These are phyloP conservation scores for Conticribra weissflogii DNA, from an alignment of 108 stramenopile genomes.

Conservation along the genomic window DNA sequence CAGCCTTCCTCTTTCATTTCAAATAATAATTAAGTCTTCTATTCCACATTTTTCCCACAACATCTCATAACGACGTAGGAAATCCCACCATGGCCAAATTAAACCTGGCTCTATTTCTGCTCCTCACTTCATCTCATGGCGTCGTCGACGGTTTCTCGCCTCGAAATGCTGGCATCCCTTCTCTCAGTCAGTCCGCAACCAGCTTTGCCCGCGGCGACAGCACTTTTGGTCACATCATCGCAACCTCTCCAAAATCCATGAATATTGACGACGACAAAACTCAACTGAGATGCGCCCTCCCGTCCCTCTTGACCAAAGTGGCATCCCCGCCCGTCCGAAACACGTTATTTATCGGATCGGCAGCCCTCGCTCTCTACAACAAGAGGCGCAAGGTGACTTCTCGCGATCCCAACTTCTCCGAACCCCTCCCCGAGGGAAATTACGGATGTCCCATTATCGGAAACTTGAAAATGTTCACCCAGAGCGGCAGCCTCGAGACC, in stretches of 20 bases:
- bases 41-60: no score
- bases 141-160: no score
- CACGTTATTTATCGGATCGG: constrained; percentile 19
- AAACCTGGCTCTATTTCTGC: no score
- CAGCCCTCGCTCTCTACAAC: constrained; percentile 21
- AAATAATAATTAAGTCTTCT: no score
- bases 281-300: constrained; percentile 10
- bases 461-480: neutral
- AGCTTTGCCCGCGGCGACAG: neutral
- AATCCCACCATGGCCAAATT: no score
- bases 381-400: constrained; percentile 15
- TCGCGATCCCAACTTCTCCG: constrained; percentile 23
- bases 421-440: constrained; percentile 26
- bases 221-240: neutral
- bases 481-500: constrained; percentile 13
- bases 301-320: constrained; percentile 5
- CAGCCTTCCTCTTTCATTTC: no score
- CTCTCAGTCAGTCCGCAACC: neutral
- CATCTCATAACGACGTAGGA: no score
- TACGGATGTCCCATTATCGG: constrained; percentile 33
- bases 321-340: constrained; percentile 24
- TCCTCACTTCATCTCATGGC: no score
- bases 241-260: neutral
- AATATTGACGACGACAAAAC: neutral
- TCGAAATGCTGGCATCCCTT: no score